phyloP scores from a whole-genome alignment of 495 filamentous ascomycete species.

The Trypethelium eluteriae region DNA sequence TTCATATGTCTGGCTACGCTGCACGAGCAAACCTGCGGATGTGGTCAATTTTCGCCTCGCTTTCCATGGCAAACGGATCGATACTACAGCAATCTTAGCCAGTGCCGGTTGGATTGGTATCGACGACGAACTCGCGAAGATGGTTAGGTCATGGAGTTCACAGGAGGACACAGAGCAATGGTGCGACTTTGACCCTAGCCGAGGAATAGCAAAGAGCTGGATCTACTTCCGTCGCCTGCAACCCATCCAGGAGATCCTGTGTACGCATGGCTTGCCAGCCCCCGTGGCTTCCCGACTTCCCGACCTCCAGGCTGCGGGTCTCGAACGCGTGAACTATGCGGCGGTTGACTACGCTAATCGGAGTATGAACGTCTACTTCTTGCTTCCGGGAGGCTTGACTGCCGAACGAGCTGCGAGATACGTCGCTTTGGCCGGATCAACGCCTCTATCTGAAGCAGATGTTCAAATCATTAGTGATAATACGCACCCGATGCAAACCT shows the following conservation, averaged over 20 bases:
- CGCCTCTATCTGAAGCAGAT: conserved; percentile 10
- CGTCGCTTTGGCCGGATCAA: conserved; percentile 8
- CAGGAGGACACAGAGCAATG: conserved; percentile 10
- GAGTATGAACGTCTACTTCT: conserved; percentile 64
- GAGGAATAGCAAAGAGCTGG: conserved; percentile 9
- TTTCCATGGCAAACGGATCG: conserved; percentile 8
- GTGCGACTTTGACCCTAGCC: conserved; percentile 10
- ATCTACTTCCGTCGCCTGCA: conserved; percentile 10
- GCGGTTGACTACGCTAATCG: conserved; percentile 66
- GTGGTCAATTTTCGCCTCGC: conserved; percentile 10
- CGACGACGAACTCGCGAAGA: conserved; percentile 8
- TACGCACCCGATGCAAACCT: conserved; percentile 10
- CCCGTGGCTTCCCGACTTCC: conserved; percentile 5
- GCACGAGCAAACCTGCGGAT: conserved; percentile 10
- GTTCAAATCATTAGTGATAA: conserved; percentile 6
- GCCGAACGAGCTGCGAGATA: conserved; percentile 10
- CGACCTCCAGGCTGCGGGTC: conserved; percentile 8
- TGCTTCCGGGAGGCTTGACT: conserved; percentile 20
- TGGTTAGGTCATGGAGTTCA: conserved; percentile 10
- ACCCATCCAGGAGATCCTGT: conserved; percentile 10
- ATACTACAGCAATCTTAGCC: conserved; percentile 10
- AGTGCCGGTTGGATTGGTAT: conserved; percentile 10
- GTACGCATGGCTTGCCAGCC: conserved; percentile 8
- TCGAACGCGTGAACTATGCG: conserved; percentile 29
- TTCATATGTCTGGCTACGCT: conserved; percentile 10